phyloP scores from a whole-genome alignment of 768 basidiomycete species.

The Lactarius psammicola region DNA sequence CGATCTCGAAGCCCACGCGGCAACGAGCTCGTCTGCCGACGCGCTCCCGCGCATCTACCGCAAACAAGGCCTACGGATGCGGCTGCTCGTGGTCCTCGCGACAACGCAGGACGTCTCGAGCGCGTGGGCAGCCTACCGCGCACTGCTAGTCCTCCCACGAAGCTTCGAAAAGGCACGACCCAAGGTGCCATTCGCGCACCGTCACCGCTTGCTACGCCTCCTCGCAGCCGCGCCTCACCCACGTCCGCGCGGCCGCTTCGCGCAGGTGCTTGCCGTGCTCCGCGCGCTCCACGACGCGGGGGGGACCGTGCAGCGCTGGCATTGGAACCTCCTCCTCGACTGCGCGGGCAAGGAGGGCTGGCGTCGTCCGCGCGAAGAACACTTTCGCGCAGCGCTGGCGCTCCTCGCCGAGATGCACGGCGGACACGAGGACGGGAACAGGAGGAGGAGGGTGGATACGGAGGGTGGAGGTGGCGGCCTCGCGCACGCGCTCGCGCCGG shows the following conservation, averaged over 20 bases:
- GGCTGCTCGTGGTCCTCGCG: slow-evolving; percentile 17
- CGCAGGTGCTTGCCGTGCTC: slow-evolving; percentile 67
- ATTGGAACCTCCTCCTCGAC: slow-evolving; percentile 77
- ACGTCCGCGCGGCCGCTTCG: slow-evolving; percentile 58
- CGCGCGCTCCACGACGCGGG: slow-evolving; percentile 54
- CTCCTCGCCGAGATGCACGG: slow-evolving; percentile 60
- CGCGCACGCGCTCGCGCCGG: slow-evolving; percentile 41
- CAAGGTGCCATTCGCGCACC: slow-evolving; percentile 41
- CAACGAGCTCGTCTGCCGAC: neutral
- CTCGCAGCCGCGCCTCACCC: slow-evolving; percentile 50
- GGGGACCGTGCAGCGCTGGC: slow-evolving; percentile 54
- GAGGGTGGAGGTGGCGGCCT: slow-evolving; percentile 23
- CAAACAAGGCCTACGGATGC: slow-evolving; percentile 8
- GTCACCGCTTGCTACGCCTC: slow-evolving; percentile 61
- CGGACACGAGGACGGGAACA: neutral
- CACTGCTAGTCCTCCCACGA: slow-evolving; percentile 33
- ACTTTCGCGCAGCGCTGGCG: slow-evolving; percentile 59
- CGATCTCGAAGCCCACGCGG: slow-evolving; percentile 15
- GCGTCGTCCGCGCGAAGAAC: slow-evolving; percentile 53
- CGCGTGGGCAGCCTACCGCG: slow-evolving; percentile 47
- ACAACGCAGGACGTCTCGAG: slow-evolving; percentile 11
- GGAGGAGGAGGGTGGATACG: slow-evolving; percentile 1
- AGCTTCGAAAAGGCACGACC: neutral
- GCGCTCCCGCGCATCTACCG: slow-evolving; percentile 17
- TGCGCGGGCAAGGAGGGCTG: slow-evolving; percentile 59